Evolutionary conservation across 2,329 filamentous ascomycete genomes (phyloP), one percentile per base, ranked within the genome.

Genomic region (Aspergillus cejpii): DNA sequence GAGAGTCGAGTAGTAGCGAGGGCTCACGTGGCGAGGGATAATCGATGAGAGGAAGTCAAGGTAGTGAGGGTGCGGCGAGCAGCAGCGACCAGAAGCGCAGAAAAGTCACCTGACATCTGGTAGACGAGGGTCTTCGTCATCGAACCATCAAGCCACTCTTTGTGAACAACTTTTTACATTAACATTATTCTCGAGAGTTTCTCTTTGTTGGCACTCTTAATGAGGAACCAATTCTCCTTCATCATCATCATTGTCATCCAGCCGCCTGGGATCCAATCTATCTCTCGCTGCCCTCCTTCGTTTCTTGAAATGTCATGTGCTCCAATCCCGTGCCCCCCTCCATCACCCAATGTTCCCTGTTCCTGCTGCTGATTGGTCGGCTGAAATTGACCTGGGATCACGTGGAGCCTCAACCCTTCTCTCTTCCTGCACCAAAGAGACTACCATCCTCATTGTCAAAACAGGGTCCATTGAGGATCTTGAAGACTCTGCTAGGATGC

Each of bases 11-110:
- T 54, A 52, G 52, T 49, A 48, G 45, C 44, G 45, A 37, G 39
- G 59, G 59, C 64, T 69, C 66, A 69, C 66, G 66, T 69, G 66
- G 66, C 61, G 56, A 57, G 55, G 50, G 55, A 55, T 52, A 48
- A 48, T 40, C 45, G 50, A 48, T 43, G 44, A 41, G 49, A 54
- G 53, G n/a, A 50, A 54, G 54, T 50, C 48, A 51, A 51, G 52
- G 50, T 41, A 43, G 51, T 49, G 45, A 34, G 10, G 50, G 27
- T 60, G 43, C 55, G 59, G 57, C 10, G 10, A 27, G 19, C 39
- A 19, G 29, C 34, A 56, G 15, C 10, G 41, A 57, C 62, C 63
- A 52, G 27, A 19, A 27, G 54, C 39, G 62, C 59, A 61, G 24
- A 51, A 44, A 5, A 20, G 47, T 66, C 64, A 66, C 63, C 61